Base-by-base conservation (phyloP, 805 yeast species). In the Starmerella riodocensis region DNA sequence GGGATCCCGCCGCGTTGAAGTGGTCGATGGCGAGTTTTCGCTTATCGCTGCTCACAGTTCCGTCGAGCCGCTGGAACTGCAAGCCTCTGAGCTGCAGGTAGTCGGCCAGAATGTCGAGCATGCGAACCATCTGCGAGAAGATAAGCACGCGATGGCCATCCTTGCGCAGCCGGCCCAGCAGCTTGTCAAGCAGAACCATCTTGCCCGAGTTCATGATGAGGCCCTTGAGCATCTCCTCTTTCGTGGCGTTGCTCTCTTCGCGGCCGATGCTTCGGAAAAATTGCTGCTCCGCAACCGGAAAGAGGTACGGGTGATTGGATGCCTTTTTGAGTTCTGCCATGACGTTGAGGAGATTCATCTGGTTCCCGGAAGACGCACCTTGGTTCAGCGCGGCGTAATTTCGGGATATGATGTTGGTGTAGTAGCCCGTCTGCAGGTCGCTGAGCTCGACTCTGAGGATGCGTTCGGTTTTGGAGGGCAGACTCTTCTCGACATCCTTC, bases 291-390 rank as follows among this genome's bases (percentile, higher is more conserved):
- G 94, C 97, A 42, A 78, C 79, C 51, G 86, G 95, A 61, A 91
- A 91, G 40, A 91, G 62, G 53, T 91, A 91, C 0, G 99, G 99
- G 57, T 91, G 99, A 54, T 91, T 91, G 0, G 94, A 82, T 0
- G 97, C 97, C 60, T 91, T 91, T 54, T 88, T 91, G 64, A 91
- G 70, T 57, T 91, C 98, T 53, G 84, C 78, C 94, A 91, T 88
- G 37, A 91, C 76, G 54, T 91, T 91, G 32, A 91, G 66, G 45
- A 91, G 64, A 3, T 94, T 84, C 53, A 91, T 72, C 48, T 81
- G 94, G n/a, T 75, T 64, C 4, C 73, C 69, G 18, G 84, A 78
- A 43, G 74, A 74, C 2, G 75, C 65, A 22, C 95, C 96, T 20
- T 83, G 79, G 52, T 84, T 83, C 53, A 91, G 68, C 2, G 98